A percentile compares a stretch with the other conserved stretches of the same genome.
Conservation (phyloP, 208 protist genomes). For the Wallacemonas sp. region DNA sequence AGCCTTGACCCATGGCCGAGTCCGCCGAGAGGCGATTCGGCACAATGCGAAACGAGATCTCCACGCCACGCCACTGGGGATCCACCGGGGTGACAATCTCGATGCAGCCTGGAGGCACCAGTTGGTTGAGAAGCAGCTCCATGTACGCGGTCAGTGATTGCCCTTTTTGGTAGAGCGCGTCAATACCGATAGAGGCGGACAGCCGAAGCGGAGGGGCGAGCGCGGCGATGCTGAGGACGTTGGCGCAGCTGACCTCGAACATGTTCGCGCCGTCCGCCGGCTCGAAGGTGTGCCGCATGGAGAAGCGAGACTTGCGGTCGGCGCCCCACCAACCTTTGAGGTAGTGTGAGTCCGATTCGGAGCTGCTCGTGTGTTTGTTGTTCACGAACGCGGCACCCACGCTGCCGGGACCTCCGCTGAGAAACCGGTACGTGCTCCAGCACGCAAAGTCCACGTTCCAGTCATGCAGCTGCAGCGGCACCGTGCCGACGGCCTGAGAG, state of each 20-base stretch:
- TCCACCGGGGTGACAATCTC: slow-evolving; percentile 89
- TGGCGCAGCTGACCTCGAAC: slow-evolving; percentile 82
- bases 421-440: slow-evolving; percentile 97
- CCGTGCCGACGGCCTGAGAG: slow-evolving; percentile 94
- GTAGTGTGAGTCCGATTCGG: slow-evolving; percentile 29
- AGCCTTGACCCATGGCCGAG: slow-evolving; percentile 17
- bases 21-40: slow-evolving; percentile 39
- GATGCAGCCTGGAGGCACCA: slow-evolving; percentile 58
- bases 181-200: slow-evolving; percentile 81
- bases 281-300: slow-evolving; percentile 65
- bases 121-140: slow-evolving; percentile 77
- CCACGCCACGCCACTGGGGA: slow-evolving; percentile 76
- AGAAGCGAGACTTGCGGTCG: slow-evolving; percentile 70
- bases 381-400: slow-evolving; percentile 94
- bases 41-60: slow-evolving; percentile 87
- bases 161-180: slow-evolving; percentile 78
- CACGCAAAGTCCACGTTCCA: slow-evolving; percentile 96
- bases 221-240: slow-evolving; percentile 61
- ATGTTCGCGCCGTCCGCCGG: slow-evolving; percentile 64
- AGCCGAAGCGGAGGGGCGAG: slow-evolving; percentile 85
- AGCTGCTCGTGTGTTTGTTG: slow-evolving; percentile 61
- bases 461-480: slow-evolving; percentile 92
- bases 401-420: slow-evolving; percentile 93
- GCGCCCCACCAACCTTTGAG: slow-evolving; percentile 94
- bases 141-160: slow-evolving; percentile 89